phyloP scores from a whole-genome alignment of 2,329 filamentous ascomycete species.

The Endocalyx cinctus region DNA sequence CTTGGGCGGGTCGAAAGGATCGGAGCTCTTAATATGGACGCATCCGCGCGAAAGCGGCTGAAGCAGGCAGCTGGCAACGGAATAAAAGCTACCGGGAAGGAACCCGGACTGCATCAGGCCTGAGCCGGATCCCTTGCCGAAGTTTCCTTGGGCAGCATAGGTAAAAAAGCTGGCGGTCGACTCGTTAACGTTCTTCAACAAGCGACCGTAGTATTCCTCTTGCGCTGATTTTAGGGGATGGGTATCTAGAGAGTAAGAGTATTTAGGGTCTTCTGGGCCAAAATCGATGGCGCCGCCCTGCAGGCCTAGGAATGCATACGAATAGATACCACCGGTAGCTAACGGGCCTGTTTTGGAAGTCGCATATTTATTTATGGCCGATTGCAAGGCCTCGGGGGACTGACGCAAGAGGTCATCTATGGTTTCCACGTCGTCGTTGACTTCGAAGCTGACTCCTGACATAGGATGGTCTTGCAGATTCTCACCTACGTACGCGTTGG shows the following conservation, averaged over 20 bases:
- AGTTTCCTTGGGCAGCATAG: slow-evolving; percentile 4
- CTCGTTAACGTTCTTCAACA: slow-evolving; percentile 2
- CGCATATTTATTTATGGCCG: too few relatives aligned
- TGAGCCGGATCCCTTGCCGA: slow-evolving; percentile 1
- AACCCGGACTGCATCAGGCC: slow-evolving; percentile 2
- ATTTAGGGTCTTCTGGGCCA: too few relatives aligned
- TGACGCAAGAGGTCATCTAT: too few relatives aligned
- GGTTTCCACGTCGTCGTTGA: too few relatives aligned
- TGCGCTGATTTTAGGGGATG: slow-evolving; percentile 1
- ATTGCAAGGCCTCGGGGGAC: too few relatives aligned
- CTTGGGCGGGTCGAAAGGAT: background rate
- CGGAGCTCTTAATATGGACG: slow-evolving; percentile 8
- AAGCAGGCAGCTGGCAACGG: slow-evolving; percentile 1
- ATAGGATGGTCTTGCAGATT: too few relatives aligned
- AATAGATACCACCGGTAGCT: too few relatives aligned
- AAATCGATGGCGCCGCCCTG: too few relatives aligned
- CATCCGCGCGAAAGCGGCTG: slow-evolving; percentile 13
- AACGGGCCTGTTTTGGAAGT: too few relatives aligned
- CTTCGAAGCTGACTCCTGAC: too few relatives aligned
- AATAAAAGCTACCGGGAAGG: slow-evolving; percentile 3
- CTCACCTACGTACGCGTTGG: too few relatives aligned
- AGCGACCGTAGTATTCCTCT: background rate
- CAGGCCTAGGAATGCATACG: too few relatives aligned
- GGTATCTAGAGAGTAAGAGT: background rate
- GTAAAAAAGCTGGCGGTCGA: slow-evolving; percentile 5